A percentile compares a stretch with the other conserved stretches of the same genome.
Conservation (phyloP, 305 asterid species). For the Fraxinus velutina region DNA sequence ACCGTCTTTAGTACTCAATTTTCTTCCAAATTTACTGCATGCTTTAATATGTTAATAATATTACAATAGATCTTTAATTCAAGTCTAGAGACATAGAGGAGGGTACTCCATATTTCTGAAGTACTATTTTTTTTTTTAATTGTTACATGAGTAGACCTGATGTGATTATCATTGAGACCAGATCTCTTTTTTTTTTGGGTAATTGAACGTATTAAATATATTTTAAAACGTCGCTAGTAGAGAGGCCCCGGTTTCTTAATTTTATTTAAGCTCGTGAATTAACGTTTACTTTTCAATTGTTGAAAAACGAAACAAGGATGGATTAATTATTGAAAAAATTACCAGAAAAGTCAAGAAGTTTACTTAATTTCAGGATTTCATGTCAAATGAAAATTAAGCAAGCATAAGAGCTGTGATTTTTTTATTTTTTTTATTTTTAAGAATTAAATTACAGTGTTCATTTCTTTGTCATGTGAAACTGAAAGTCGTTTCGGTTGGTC, state of each 20-base stretch:
- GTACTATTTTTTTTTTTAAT: background rate
- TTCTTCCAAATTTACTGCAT: background rate
- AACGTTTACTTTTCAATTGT: background rate
- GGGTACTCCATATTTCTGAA: background rate
- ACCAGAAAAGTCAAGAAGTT: background rate
- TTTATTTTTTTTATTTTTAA: background rate
- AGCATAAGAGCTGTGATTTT: background rate
- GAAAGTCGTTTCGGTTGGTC: slow-evolving; percentile 31
- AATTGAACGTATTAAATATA: background rate
- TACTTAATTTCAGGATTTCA: background rate
- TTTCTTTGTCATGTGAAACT: background rate
- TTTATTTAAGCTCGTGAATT: background rate
- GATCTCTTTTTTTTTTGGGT: background rate
- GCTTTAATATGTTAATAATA: background rate
- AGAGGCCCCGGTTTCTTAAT: background rate
- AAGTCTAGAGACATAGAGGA: background rate
- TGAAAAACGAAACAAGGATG: background rate
- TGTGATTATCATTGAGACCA: background rate
- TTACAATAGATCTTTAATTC: background rate
- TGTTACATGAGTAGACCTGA: background rate
- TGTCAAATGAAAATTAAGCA: background rate
- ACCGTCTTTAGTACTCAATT: background rate
- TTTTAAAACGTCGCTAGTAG: background rate
- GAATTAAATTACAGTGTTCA: background rate
- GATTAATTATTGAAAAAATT: background rate